Conservation (phyloP, 768 basidiomycete species). For the Termitomyces sp. region DNA sequence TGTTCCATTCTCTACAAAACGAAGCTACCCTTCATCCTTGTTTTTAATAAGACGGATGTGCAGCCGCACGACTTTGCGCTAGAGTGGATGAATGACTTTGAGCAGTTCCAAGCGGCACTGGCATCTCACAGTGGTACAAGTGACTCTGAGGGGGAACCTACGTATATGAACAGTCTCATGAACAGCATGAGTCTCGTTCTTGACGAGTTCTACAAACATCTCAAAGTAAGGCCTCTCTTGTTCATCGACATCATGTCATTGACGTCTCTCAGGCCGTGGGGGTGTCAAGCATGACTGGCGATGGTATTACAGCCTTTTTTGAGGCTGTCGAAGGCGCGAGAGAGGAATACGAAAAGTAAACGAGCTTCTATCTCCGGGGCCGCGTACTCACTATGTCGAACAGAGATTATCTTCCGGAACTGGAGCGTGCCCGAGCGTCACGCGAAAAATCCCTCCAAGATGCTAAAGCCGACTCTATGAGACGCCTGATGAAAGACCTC, state of each 20-base stretch:
- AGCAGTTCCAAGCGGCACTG: conserved; percentile 88
- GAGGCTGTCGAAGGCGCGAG: conserved; percentile 86
- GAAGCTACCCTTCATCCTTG: conserved; percentile 92
- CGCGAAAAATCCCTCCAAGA: conserved; percentile 63
- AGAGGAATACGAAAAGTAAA: conserved; percentile 85
- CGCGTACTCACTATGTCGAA: conserved; percentile 1
- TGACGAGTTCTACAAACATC: conserved; percentile 96
- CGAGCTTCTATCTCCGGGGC: conserved; percentile 5
- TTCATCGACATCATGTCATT: neutral
- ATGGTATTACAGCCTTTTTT: conserved; percentile 89
- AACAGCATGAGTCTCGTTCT: conserved; percentile 97
- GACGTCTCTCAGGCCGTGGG: conserved; percentile 70
- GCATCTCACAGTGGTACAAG: conserved; percentile 62
- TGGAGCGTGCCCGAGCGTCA: conserved; percentile 62
- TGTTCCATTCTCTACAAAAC: conserved; percentile 99
- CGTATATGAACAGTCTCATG: conserved; percentile 99
- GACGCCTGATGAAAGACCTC: conserved; percentile 76
- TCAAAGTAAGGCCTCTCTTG: conserved; percentile 57
- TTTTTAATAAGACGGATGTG: conserved; percentile 98
- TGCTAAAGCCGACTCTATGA: conserved; percentile 73
- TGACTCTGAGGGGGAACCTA: conserved; percentile 86
- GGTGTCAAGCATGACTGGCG: conserved; percentile 95
- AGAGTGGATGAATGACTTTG: conserved; percentile 99
- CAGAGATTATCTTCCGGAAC: conserved; percentile 91
- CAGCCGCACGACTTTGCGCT: conserved; percentile 86